These are phyloP conservation scores for Pisolithus sp. DNA, from an alignment of 768 basidiomycete species.

Conservation along the genomic window DNA sequence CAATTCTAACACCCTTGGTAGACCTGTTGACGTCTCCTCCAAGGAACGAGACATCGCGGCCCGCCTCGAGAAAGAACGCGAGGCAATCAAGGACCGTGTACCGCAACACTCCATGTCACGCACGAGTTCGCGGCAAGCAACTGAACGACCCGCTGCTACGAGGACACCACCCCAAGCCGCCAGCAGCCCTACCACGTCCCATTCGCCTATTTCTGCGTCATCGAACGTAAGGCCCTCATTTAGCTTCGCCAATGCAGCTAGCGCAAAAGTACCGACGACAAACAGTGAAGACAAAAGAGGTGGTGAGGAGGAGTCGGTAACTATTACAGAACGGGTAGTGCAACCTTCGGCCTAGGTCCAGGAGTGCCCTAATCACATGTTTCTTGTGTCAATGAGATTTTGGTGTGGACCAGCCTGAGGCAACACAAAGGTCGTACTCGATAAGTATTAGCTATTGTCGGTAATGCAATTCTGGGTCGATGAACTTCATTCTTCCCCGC, in stretches of 20 bases:
- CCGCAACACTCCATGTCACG: conserved; percentile 37
- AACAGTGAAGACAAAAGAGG: conserved; percentile 15
- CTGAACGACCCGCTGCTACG: conserved; percentile 36
- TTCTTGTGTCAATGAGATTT: too few species aligned
- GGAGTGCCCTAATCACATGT: too few species aligned
- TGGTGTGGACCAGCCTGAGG: too few species aligned
- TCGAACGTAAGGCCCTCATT: conserved; percentile 64
- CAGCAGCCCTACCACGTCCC: conserved; percentile 7
- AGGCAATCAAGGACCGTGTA: conserved; percentile 31
- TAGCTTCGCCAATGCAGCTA: conserved; percentile 78
- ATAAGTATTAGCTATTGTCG: conserved; percentile 12
- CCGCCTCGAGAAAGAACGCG: conserved; percentile 61
- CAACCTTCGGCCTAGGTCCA: neutral
- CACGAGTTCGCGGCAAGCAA: conserved; percentile 42
- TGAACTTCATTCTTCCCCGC: conserved; percentile 61
- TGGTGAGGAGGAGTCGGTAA: conserved; percentile 5
- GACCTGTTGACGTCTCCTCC: conserved; percentile 78
- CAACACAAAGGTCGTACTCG: neutral
- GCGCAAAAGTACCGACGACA: conserved; percentile 21
- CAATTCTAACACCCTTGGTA: conserved; percentile 23
- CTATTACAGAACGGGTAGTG: conserved; percentile 9
- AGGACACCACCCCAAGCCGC: conserved; percentile 28
- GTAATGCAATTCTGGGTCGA: conserved; percentile 49
- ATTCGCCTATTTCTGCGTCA: conserved; percentile 25
- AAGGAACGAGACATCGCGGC: conserved; percentile 73